These are phyloP conservation scores for Coniophora puteana DNA, from an alignment of 1,284 basidiomycete species.

Conservation along the genomic window DNA sequence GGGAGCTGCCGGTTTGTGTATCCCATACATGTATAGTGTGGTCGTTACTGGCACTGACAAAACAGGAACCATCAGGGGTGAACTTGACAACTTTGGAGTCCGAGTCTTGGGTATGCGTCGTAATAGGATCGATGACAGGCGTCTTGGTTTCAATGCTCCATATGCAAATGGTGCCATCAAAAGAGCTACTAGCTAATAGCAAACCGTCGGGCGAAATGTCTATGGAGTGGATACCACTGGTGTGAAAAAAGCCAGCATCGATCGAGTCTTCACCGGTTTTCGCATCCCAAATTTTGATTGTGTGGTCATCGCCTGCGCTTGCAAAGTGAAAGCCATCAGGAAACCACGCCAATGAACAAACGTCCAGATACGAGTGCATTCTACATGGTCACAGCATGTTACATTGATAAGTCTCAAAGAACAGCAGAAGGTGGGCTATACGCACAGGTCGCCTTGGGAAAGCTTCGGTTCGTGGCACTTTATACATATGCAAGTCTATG, in stretches of 20 bases:
- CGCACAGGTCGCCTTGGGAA: no score
- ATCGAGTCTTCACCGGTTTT: not conserved
- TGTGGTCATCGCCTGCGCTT: not conserved
- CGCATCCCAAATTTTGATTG: conserved; percentile 1
- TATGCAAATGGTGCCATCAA: conserved; percentile 4
- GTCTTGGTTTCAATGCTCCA: conserved; percentile 1
- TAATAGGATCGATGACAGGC: conserved; percentile 2
- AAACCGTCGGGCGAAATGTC: no score
- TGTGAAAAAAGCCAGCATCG: not conserved
- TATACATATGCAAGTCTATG: no score
- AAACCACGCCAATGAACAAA: not conserved
- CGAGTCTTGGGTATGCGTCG: conserved; percentile 10
- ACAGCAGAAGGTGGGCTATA: no score
- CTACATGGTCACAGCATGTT: no score
- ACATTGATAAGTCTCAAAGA: no score
- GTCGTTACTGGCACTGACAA: no score
- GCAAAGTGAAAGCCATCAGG: not conserved
- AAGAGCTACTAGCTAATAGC: no score
- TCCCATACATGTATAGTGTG: no score
- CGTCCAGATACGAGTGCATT: no score
- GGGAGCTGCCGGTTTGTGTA: no score
- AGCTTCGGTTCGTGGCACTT: no score
- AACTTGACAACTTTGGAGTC: conserved; percentile 14
- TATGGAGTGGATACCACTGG: not conserved
- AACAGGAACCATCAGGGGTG: conserved; percentile 17